Conservation (phyloP, 2,329 filamentous ascomycete species). For the Aspergillus luchuensis region DNA sequence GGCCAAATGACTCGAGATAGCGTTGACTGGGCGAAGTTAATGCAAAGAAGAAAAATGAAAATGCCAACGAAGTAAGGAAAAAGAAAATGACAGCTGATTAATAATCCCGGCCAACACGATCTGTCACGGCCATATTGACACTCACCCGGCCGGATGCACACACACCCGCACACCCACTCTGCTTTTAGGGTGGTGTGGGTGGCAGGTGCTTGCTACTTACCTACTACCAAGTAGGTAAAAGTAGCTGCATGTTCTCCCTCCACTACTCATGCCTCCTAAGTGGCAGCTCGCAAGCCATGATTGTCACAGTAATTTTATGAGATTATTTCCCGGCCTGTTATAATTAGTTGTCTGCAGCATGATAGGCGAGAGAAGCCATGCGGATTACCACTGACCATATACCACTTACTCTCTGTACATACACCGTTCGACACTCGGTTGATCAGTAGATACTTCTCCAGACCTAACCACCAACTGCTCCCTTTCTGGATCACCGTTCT, state of each 20-base stretch:
- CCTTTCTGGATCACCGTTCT: not conserved
- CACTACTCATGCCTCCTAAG: constrained; percentile 9
- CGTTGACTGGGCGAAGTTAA: constrained; percentile 7
- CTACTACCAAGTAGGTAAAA: constrained; percentile 4
- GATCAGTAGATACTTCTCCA: not conserved
- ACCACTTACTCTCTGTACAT: not conserved
- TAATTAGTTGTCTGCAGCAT: not conserved
- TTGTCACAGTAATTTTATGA: constrained; percentile 5
- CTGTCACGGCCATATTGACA: constrained; percentile 16
- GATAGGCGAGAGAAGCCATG: not conserved
- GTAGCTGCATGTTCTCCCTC: constrained; percentile 20
- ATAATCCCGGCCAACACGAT: constrained; percentile 15
- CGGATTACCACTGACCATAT: not conserved
- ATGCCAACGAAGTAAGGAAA: not conserved
- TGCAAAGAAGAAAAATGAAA: constrained; percentile 7
- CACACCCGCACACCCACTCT: constrained; percentile 4
- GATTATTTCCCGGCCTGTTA: not conserved
- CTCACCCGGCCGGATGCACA: constrained; percentile 7
- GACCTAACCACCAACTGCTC: not conserved
- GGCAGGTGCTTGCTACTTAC: constrained; percentile 13
- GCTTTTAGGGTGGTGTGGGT: not conserved
- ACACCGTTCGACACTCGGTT: not conserved
- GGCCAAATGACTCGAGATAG: not conserved
- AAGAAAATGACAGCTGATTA: not conserved
- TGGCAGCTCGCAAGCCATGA: not conserved